Conservation (phyloP, 2,329 filamentous ascomycete genomes). For the Venturia aucupariae region DNA sequence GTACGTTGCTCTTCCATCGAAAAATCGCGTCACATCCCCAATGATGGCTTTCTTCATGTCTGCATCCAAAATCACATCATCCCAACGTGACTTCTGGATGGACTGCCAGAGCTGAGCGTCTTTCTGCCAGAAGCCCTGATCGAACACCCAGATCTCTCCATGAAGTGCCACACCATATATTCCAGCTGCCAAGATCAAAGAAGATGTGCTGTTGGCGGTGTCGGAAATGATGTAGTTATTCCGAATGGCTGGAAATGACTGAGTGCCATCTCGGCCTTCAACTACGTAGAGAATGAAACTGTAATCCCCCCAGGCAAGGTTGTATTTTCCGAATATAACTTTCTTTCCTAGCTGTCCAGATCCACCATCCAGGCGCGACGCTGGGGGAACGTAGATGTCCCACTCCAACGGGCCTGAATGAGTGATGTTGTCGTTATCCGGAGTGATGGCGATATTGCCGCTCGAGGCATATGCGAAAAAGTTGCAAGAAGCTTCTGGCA, state of each 20-base stretch:
- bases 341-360: background rate
- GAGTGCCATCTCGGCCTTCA: constrained; percentile 12
- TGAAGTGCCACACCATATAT: constrained; percentile 45
- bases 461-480: constrained; percentile 1
- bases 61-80: constrained; percentile 56
- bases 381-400: constrained; percentile 3
- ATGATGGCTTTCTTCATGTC: constrained; percentile 57
- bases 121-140: constrained; percentile 55
- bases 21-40: constrained; percentile 57
- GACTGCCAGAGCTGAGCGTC: constrained; percentile 49
- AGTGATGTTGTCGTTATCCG: constrained; percentile 9
- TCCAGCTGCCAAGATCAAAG: constrained; percentile 42
- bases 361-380: constrained; percentile 10
- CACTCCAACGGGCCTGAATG: constrained; percentile 1
- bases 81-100: constrained; percentile 44
- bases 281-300: constrained; percentile 9
- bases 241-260: background rate
- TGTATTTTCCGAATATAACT: constrained; percentile 7
- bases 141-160: constrained; percentile 56
- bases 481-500: constrained; percentile 10
- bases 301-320: background rate
- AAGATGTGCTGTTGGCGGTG: constrained; percentile 24
- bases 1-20: constrained; percentile 50
- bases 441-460: constrained; percentile 1
- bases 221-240: constrained; percentile 12